phyloP scores from a whole-genome alignment of 129 eudicot genomes.

The Rutidosis leptorrhynchoides region DNA sequence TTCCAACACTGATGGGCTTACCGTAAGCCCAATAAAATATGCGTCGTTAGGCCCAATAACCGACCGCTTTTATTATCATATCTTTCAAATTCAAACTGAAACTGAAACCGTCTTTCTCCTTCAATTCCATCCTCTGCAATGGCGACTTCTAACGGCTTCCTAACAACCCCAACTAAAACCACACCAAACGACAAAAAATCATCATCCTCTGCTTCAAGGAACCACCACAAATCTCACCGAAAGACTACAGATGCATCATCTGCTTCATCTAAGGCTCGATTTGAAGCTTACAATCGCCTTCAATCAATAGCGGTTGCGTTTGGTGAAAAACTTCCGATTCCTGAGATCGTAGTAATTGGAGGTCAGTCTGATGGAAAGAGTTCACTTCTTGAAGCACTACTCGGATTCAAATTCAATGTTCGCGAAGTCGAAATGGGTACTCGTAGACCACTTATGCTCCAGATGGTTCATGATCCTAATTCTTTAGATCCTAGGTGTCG shows the following conservation, averaged over 20 bases:
- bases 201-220: conserved; percentile 36
- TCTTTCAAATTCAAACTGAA: conserved; percentile 14
- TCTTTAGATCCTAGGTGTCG: conserved; percentile 74
- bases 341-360: conserved; percentile 79
- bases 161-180: conserved; percentile 48
- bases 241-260: conserved; percentile 30
- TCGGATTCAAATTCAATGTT: conserved; percentile 83
- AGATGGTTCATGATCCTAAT: conserved; percentile 77
- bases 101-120: conserved; percentile 14
- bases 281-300: conserved; percentile 83
- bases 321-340: conserved; percentile 89
- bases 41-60: conserved; percentile 2
- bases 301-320: conserved; percentile 93
- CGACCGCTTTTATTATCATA: not conserved
- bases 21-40: not conserved
- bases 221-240: conserved; percentile 37
- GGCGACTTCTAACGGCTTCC: conserved; percentile 43
- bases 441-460: conserved; percentile 74
- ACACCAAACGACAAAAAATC: conserved; percentile 25
- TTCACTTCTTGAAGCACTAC: conserved; percentile 83
- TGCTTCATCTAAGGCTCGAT: conserved; percentile 49
- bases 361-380: conserved; percentile 97
- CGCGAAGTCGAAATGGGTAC: conserved; percentile 93
- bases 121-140: conserved; percentile 27
- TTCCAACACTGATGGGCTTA: no score